phyloP scores from a whole-genome alignment of 768 basidiomycete species.

The Mycena latifolia region DNA sequence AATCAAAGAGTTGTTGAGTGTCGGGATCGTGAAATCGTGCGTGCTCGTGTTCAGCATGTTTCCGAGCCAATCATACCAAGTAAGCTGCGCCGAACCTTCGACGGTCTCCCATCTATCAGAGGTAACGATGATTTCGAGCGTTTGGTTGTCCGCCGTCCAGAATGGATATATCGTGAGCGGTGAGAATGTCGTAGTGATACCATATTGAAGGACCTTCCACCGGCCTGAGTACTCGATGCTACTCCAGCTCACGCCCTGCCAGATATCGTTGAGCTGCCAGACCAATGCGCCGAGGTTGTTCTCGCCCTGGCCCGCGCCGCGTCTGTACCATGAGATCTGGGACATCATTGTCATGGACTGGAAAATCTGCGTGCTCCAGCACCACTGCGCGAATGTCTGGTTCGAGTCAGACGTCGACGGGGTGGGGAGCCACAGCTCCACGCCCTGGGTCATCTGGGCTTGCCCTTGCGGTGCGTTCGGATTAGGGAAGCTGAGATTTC shows the following conservation, averaged over 20 bases:
- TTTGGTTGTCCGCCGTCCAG: slow-evolving; percentile 63
- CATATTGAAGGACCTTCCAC: slow-evolving; percentile 72
- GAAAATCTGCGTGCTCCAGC: slow-evolving; percentile 73
- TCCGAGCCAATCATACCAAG: slow-evolving; percentile 73
- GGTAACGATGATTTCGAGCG: slow-evolving; percentile 62
- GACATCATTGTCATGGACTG: slow-evolving; percentile 69
- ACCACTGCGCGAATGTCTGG: slow-evolving; percentile 74
- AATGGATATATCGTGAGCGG: slow-evolving; percentile 67
- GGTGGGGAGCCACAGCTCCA: slow-evolving; percentile 66
- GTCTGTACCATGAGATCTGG: slow-evolving; percentile 70
- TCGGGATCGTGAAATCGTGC: slow-evolving; percentile 56
- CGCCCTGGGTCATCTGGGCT: slow-evolving; percentile 62
- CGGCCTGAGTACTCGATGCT: slow-evolving; percentile 68
- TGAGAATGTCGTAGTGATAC: slow-evolving; percentile 55
- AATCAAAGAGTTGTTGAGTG: slow-evolving; percentile 63
- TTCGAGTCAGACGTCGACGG: slow-evolving; percentile 63
- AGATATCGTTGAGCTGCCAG: slow-evolving; percentile 73
- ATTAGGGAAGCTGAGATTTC: slow-evolving; percentile 65
- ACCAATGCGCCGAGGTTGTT: slow-evolving; percentile 70
- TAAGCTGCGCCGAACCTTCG: slow-evolving; percentile 61
- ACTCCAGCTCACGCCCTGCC: slow-evolving; percentile 71
- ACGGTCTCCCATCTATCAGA: slow-evolving; percentile 65
- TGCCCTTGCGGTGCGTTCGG: slow-evolving; percentile 67
- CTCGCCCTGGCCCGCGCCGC: slow-evolving; percentile 68
- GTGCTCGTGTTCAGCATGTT: slow-evolving; percentile 52